Evolutionary conservation across 352 stramenopile genomes (phyloP).

Genomic region (Achlya hypogyna): DNA sequence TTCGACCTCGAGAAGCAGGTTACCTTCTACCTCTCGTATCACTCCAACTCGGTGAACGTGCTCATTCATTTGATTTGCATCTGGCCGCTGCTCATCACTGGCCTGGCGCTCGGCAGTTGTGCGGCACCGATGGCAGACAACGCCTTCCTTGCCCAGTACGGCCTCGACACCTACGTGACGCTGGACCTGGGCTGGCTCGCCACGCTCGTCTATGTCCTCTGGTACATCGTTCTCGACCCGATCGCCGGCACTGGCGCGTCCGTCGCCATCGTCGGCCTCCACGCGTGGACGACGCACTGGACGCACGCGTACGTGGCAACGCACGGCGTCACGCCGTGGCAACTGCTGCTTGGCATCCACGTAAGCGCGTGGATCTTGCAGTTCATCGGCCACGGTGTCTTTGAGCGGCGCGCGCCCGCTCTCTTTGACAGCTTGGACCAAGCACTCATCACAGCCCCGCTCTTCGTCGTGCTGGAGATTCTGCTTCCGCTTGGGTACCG

Average conservation of each 20-base stretch:
- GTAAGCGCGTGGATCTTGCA: constrained; percentile 61
- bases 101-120: constrained; percentile 48
- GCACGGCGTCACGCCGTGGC: constrained; percentile 37
- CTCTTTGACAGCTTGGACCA: constrained; percentile 82
- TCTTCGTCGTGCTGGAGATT: constrained; percentile 81
- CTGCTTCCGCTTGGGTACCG: constrained; percentile 74
- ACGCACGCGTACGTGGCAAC: constrained; percentile 27
- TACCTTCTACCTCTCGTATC: constrained; percentile 80
- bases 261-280: constrained; percentile 37
- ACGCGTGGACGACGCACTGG: constrained; percentile 53
- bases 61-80: constrained; percentile 76
- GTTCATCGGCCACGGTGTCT: constrained; percentile 82
- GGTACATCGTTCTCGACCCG: constrained; percentile 62
- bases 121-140: constrained; percentile 25
- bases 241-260: constrained; percentile 48
- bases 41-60: constrained; percentile 74
- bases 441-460: constrained; percentile 61
- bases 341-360: constrained; percentile 49
- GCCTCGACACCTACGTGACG: constrained; percentile 38
- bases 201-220: constrained; percentile 57
- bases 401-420: constrained; percentile 72
- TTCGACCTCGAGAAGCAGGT: constrained; percentile 79
- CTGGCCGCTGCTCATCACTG: constrained; percentile 77
- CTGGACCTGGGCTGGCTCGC: constrained; percentile 50
- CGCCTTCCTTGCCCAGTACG: neutral